Conservation (phyloP, 495 filamentous ascomycete genomes). For the Trichoderma reesei region DNA sequence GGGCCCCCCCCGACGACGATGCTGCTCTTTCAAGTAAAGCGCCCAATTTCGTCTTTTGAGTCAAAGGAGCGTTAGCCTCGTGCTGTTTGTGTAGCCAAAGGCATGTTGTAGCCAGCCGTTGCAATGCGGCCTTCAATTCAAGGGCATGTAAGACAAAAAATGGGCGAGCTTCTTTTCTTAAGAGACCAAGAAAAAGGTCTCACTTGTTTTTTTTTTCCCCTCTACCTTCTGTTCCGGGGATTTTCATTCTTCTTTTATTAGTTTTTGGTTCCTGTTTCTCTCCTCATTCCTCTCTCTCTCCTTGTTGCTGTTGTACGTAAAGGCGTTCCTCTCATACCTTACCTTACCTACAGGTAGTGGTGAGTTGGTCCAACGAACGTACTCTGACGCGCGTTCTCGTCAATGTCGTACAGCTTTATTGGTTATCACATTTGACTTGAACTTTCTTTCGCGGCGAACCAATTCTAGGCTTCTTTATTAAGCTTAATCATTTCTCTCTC, state of each 20-base stretch:
- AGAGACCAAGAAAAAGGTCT: too few relatives aligned
- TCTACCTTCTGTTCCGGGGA: too few relatives aligned
- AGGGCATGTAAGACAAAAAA: not conserved
- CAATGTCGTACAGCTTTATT: not conserved
- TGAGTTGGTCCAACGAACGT: not conserved
- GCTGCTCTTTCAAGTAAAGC: not conserved
- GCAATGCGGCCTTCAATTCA: not conserved
- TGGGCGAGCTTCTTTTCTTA: too few relatives aligned
- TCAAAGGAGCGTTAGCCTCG: not conserved
- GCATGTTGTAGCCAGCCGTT: not conserved
- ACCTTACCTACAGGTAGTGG: not conserved
- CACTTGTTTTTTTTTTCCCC: too few relatives aligned
- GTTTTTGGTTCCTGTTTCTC: not conserved
- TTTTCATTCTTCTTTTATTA: too few relatives aligned
- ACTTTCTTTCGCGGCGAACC: not conserved
- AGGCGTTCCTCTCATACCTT: not conserved
- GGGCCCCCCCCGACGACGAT: too few relatives aligned
- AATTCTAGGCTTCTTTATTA: slow-evolving; percentile 4
- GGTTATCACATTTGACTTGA: not conserved
- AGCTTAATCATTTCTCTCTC: not conserved
- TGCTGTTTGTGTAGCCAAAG: not conserved
- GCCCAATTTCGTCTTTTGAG: not conserved
- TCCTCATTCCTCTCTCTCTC: not conserved
- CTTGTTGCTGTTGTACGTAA: not conserved
- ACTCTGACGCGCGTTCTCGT: not conserved